Percentiles rank a stretch among this genome's conserved stretches.
phyloP scores from a whole-genome alignment of 768 basidiomycete genomes.

The Infundibulicybe gibba region DNA sequence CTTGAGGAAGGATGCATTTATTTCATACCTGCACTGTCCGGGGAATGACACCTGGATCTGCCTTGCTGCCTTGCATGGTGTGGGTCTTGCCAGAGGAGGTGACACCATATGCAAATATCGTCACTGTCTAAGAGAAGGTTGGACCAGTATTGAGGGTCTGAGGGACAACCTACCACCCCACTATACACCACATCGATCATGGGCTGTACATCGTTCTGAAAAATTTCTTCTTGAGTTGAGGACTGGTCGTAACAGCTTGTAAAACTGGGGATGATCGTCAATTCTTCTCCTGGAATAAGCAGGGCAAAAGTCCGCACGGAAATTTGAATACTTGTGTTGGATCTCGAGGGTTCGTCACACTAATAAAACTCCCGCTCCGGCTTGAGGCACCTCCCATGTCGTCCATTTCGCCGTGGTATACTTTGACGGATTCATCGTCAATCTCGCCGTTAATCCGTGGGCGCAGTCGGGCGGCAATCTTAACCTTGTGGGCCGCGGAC shows the following conservation, averaged over 20 bases:
- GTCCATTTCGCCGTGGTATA: slow-evolving; percentile 53
- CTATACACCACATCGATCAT: slow-evolving; percentile 74
- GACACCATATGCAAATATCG: slow-evolving; percentile 88
- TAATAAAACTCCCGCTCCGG: slow-evolving; percentile 47
- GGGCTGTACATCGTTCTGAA: slow-evolving; percentile 69
- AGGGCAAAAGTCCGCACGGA: slow-evolving; percentile 42
- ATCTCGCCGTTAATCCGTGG: slow-evolving; percentile 39
- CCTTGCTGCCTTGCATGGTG: slow-evolving; percentile 82
- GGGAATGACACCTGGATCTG: slow-evolving; percentile 83
- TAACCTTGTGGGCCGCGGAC: slow-evolving; percentile 49
- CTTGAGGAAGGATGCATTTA: not conserved
- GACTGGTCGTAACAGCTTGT: slow-evolving; percentile 71
- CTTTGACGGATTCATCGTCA: slow-evolving; percentile 37
- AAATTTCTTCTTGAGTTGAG: slow-evolving; percentile 76
- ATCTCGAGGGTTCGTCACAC: slow-evolving; percentile 71
- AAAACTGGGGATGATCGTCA: slow-evolving; percentile 39
- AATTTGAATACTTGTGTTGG: slow-evolving; percentile 71
- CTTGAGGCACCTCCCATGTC: slow-evolving; percentile 38
- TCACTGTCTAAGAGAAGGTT: slow-evolving; percentile 55
- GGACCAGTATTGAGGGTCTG: not conserved
- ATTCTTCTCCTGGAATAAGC: slow-evolving; percentile 1
- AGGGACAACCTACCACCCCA: slow-evolving; percentile 56
- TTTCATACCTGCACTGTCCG: slow-evolving; percentile 65
- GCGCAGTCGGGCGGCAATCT: slow-evolving; percentile 69
- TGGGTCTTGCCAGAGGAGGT: slow-evolving; percentile 91